Evolutionary conservation across 2,329 filamentous ascomycete species (phyloP).

Genomic region (Penicillium thymicola): DNA sequence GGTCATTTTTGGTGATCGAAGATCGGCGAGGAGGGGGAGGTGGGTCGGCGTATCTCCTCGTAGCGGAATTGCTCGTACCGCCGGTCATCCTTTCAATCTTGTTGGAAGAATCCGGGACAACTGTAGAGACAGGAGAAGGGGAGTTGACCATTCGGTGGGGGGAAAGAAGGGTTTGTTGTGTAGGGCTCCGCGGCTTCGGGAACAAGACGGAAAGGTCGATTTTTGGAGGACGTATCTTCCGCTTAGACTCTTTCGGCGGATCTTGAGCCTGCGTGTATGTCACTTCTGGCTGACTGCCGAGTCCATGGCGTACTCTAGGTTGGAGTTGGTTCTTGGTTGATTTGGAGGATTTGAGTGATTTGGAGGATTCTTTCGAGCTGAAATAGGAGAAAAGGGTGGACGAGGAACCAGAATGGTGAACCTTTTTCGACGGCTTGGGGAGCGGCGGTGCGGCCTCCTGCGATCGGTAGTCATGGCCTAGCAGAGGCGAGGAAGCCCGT

Average conservation of each 20-base stretch:
- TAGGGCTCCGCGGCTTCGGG: constrained; percentile 36
- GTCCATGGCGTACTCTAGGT: constrained; percentile 17
- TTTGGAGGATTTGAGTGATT: constrained; percentile 34
- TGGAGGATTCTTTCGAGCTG: constrained; percentile 42
- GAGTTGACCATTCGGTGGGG: constrained; percentile 42
- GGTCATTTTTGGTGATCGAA: constrained; percentile 10
- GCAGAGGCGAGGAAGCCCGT: constrained; percentile 46
- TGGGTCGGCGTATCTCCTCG: constrained; percentile 30
- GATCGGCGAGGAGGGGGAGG: constrained; percentile 17
- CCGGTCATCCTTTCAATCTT: constrained; percentile 20
- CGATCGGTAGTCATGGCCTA: constrained; percentile 40
- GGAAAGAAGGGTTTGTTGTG: constrained; percentile 36
- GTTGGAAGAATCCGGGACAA: constrained; percentile 32
- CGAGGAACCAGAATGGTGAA: constrained; percentile 43
- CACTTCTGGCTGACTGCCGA: constrained; percentile 21
- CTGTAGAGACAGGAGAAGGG: constrained; percentile 38
- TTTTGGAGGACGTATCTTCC: constrained; percentile 38
- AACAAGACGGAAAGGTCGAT: constrained; percentile 45
- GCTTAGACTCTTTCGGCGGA: constrained; percentile 34
- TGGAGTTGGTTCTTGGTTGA: constrained; percentile 20
- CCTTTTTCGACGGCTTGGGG: constrained; percentile 36
- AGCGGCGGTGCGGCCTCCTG: constrained; percentile 27
- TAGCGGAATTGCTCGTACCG: constrained; percentile 16
- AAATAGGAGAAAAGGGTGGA: constrained; percentile 49
- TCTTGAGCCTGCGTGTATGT: constrained; percentile 24